Evolutionary conservation across 2,329 filamentous ascomycete genomes (phyloP).

Genomic region (Cladophialophora chaetospira): DNA sequence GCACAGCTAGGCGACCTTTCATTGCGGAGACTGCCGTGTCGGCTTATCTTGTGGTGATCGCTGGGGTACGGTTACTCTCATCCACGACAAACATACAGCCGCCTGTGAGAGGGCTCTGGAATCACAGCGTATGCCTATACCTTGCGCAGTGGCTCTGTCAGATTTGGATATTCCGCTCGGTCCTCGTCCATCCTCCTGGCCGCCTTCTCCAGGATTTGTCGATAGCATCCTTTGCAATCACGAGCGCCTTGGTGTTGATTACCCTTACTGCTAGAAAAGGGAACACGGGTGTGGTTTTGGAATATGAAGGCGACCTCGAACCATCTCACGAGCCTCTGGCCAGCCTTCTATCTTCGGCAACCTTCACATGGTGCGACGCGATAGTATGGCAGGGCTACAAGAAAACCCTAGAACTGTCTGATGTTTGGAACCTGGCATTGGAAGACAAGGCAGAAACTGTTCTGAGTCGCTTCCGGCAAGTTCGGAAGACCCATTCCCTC

Average conservation of each 20-base stretch:
- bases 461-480: slow-evolving; percentile 77
- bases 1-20: slow-evolving; percentile 4
- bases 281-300: slow-evolving; percentile 83
- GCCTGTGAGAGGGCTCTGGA: slow-evolving; percentile 77
- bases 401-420: slow-evolving; percentile 75
- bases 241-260: slow-evolving; percentile 72
- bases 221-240: slow-evolving; percentile 73
- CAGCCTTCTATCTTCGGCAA: slow-evolving; percentile 82
- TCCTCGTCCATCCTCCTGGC: slow-evolving; percentile 74
- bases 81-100: slow-evolving; percentile 62
- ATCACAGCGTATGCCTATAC: slow-evolving; percentile 87
- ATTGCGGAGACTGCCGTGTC: slow-evolving; percentile 69
- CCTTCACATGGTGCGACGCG: slow-evolving; percentile 87
- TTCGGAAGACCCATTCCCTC: slow-evolving; percentile 78
- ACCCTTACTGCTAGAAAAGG: slow-evolving; percentile 83
- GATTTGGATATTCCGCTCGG: slow-evolving; percentile 79
- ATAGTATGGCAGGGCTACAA: slow-evolving; percentile 89
- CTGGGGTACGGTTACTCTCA: slow-evolving; percentile 69
- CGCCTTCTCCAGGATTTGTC: slow-evolving; percentile 63
- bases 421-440: slow-evolving; percentile 89
- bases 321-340: slow-evolving; percentile 85
- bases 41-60: slow-evolving; percentile 77
- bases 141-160: slow-evolving; percentile 76
- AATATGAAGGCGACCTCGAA: slow-evolving; percentile 85
- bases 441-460: slow-evolving; percentile 84